Evolutionary conservation across 139 green algal genomes (phyloP), one percentile per base, ranked within the genome.

Genomic region (Astrephomene gubernaculifera): DNA sequence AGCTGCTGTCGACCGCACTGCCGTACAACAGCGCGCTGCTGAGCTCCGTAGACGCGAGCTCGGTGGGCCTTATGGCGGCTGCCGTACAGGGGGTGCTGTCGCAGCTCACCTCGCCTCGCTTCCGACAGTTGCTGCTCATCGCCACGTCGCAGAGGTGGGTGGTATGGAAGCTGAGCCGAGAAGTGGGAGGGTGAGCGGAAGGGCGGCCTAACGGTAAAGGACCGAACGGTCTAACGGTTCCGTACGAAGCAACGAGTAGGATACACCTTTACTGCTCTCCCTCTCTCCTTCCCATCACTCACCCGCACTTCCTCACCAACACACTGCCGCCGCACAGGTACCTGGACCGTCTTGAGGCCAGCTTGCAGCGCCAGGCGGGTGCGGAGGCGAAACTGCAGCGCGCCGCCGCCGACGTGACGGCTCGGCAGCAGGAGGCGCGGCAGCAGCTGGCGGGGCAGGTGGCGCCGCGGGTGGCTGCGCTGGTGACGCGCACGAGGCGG

Each of bases 81-180:
- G 68, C 44, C 9, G 73, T 92, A 22, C 54, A 85, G 44, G 35
- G 9, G 1, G 78, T 70, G 9, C 49, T 94, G 74, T 76, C 39
- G 4, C 73, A 67, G 25, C 79, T 95, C 41, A 86, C 83, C 27
- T 71, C 68, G 33, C 75, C 89, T 31, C 78, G 87, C 31, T 45
- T 90, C 79, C 36, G 82, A 71, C 90, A 93, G 79, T 75, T 94
- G 85, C 65, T 95, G 33, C 72, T 94, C 78, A 86, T 94, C 36
- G 65, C 68, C 10, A 88, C 79, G 5, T 92, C 87, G 27, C 53
- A 83, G 36, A 86, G 85, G 86, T 87, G n/a, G n/a, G n/a, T n/a
- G n/a, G n/a, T n/a, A n/a, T n/a, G n/a, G n/a, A n/a, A n/a, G n/a
- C n/a, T n/a, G n/a, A n/a, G n/a, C n/a, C n/a, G n/a, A n/a, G n/a